These are phyloP conservation scores for Talaromyces verruculosus DNA, from an alignment of 2,329 filamentous ascomycete species.

Conservation along the genomic window DNA sequence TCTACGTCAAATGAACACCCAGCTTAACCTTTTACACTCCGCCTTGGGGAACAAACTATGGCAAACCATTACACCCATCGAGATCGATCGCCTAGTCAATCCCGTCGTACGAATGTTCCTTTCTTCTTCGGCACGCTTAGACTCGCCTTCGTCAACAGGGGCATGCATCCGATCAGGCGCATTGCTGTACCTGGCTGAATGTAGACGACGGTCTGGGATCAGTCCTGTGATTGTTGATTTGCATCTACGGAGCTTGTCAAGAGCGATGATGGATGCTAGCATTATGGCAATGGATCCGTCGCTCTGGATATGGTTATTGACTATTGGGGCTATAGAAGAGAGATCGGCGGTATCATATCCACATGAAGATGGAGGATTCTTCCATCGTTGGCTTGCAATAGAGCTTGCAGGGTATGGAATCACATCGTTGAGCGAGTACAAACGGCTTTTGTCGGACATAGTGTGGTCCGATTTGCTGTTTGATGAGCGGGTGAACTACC, in stretches of 20 bases:
- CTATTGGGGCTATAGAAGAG: not conserved
- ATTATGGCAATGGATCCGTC: not conserved
- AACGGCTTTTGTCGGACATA: not conserved
- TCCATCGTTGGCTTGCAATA: not conserved
- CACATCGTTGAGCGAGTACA: not conserved
- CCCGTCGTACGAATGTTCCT: not conserved
- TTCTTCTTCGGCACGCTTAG: not conserved
- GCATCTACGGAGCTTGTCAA: not conserved
- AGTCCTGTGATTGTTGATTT: not conserved
- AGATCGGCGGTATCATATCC: not conserved
- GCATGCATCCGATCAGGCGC: not conserved
- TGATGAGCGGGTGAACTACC: not conserved
- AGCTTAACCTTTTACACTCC: not conserved
- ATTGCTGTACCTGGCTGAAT: constrained; percentile 10
- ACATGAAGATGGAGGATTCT: not conserved
- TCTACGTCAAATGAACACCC: constrained; percentile 1
- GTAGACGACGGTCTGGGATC: constrained; percentile 1
- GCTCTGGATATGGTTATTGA: not conserved
- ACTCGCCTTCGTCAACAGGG: not conserved
- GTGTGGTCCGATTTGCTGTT: not conserved
- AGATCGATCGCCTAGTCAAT: not conserved
- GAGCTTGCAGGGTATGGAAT: not conserved
- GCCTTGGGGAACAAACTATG: not conserved
- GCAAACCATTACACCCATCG: not conserved
- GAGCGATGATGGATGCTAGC: not conserved